Percentiles rank a stretch among this genome's conserved stretches.
Conservation (phyloP, 2,329 filamentous ascomycete genomes). For the Apiospora malaysiana region DNA sequence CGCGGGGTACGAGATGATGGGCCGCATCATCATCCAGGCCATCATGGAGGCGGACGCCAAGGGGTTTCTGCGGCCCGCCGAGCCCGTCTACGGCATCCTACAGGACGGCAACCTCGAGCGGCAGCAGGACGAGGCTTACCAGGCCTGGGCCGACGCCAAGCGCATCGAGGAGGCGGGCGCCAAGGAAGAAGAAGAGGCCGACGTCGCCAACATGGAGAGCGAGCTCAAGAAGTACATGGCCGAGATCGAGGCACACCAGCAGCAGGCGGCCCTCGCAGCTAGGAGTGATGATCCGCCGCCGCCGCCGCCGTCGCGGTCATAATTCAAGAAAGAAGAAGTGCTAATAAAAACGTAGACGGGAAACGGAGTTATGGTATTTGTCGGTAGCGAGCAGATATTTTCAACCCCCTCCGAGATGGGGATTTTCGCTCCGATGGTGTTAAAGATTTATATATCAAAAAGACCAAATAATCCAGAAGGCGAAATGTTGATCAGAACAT, state of each 20-base stretch:
- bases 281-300: background rate
- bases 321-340: background rate
- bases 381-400: background rate
- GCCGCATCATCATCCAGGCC: slow-evolving; percentile 40
- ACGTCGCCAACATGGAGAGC: slow-evolving; percentile 21
- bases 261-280: background rate
- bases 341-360: background rate
- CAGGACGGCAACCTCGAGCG: slow-evolving; percentile 40
- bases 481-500: background rate
- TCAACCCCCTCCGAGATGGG: background rate
- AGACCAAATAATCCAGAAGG: background rate
- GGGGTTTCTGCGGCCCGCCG: slow-evolving; percentile 38
- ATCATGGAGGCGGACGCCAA: slow-evolving; percentile 41
- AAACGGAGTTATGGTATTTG: background rate
- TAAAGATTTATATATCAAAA: background rate
- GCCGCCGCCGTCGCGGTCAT: background rate
- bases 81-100: slow-evolving; percentile 38
- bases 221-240: slow-evolving; percentile 21
- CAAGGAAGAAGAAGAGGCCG: slow-evolving; percentile 21
- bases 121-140: slow-evolving; percentile 24
- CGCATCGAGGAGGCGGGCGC: background rate
- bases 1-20: slow-evolving; percentile 43
- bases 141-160: slow-evolving; percentile 19
- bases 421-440: no score
- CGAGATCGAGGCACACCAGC: background rate